Evolutionary conservation across 2,329 filamentous ascomycete genomes (phyloP).

Genomic region (Spiromastix sp.): DNA sequence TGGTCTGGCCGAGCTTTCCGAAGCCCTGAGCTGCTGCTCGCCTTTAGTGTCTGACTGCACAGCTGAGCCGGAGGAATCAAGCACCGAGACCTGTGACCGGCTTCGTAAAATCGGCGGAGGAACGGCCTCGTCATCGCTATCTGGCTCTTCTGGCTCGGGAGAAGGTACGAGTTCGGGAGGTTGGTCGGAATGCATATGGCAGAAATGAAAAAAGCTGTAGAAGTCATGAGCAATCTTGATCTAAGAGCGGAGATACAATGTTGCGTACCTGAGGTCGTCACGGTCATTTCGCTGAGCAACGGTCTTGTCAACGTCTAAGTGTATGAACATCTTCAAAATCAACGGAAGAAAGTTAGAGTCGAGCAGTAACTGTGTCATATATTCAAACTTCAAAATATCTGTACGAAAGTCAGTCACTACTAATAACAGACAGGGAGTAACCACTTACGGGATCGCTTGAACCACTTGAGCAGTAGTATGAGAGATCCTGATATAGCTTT

Average conservation of each 20-base stretch:
- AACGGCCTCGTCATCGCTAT: constrained; percentile 59
- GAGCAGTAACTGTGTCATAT: constrained; percentile 81
- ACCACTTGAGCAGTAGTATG: constrained; percentile 86
- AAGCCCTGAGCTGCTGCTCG: constrained; percentile 7
- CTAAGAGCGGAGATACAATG: neutral
- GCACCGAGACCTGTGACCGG: constrained; percentile 29
- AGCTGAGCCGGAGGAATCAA: constrained; percentile 17
- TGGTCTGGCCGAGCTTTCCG: constrained; percentile 14
- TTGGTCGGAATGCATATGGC: constrained; percentile 61
- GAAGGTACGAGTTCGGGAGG: constrained; percentile 26
- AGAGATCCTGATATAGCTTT: constrained; percentile 89
- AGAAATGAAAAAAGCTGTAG: constrained; percentile 79
- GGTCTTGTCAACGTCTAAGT: constrained; percentile 85
- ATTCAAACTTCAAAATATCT: constrained; percentile 95
- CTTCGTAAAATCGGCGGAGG: constrained; percentile 68
- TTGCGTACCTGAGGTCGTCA: constrained; percentile 60
- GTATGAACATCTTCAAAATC: constrained; percentile 83
- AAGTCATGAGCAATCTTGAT: neutral
- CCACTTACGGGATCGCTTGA: constrained; percentile 78
- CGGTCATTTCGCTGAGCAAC: constrained; percentile 79
- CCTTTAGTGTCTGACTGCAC: constrained; percentile 16
- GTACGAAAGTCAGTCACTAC: too few relatives aligned
- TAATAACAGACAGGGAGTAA: too few relatives aligned
- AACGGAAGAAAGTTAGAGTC: constrained; percentile 93
- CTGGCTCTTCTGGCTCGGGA: constrained; percentile 22